A percentile compares a stretch with the other conserved stretches of the same genome.
Evolutionary conservation across 257 asterid species (phyloP).

Genomic region (Solanum habrochaites): DNA sequence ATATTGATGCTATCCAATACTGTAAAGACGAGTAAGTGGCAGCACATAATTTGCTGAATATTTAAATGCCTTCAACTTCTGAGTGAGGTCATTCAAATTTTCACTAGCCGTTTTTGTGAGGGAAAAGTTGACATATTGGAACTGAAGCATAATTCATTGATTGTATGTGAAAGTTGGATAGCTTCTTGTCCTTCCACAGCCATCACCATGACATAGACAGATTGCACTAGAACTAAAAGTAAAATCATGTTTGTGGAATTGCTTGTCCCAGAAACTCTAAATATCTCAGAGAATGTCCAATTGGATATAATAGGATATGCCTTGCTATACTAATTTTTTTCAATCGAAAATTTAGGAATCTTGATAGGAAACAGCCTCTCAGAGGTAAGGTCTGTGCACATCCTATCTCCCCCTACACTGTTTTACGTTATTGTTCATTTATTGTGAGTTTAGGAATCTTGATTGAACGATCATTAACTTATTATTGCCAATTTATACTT

Average conservation of each 20-base stretch:
- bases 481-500: neutral
- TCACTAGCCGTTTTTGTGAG: neutral
- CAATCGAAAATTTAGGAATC: neutral
- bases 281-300: neutral
- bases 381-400: neutral
- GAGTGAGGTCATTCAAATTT: neutral
- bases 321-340: neutral
- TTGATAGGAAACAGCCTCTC: neutral
- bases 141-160: neutral
- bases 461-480: neutral
- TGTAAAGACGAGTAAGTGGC: slow-evolving; percentile 75
- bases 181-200: neutral
- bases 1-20: slow-evolving; percentile 87
- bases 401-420: neutral
- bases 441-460: neutral
- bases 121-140: neutral
- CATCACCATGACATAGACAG: neutral
- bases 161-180: neutral
- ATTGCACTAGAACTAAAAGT: neutral
- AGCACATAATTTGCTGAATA: neutral
- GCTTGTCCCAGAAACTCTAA: neutral
- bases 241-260: neutral
- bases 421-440: neutral
- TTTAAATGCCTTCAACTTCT: neutral
- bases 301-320: neutral